phyloP scores from a whole-genome alignment of 2,329 filamentous ascomycete genomes.

The Ceratocystis cacaofunesta region DNA sequence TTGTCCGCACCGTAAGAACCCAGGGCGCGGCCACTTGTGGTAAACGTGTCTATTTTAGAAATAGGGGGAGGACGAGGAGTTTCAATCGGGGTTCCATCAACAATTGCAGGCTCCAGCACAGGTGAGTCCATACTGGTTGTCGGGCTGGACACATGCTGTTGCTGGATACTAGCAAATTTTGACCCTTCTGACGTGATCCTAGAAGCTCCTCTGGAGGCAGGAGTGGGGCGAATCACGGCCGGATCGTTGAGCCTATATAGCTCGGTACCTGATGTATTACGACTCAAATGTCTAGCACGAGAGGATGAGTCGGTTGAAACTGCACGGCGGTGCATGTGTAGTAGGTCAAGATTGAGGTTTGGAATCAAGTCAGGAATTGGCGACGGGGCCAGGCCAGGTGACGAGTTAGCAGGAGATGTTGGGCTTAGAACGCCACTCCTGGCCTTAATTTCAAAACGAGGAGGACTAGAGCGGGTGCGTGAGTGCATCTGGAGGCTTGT shows the following conservation, averaged over 20 bases:
- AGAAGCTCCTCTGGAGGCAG: background rate
- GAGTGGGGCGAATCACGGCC: background rate
- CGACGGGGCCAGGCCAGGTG: conserved; percentile 12
- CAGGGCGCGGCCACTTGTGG: background rate
- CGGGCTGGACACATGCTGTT: background rate
- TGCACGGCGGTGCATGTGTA: conserved; percentile 7
- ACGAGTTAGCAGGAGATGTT: conserved; percentile 5
- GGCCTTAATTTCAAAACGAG: conserved; percentile 9
- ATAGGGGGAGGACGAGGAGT: conserved; percentile 12
- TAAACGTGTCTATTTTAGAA: conserved; percentile 4
- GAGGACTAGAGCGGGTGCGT: conserved; percentile 10
- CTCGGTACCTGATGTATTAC: conserved; percentile 10
- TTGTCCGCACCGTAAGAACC: background rate
- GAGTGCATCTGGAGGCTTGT: background rate
- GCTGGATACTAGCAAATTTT: background rate
- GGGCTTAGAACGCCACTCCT: background rate
- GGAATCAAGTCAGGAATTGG: conserved; percentile 13
- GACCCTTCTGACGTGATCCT: background rate
- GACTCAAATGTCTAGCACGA: conserved; percentile 4
- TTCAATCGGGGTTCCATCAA: conserved; percentile 13
- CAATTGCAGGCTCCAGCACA: conserved; percentile 6
- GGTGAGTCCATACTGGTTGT: conserved; percentile 2
- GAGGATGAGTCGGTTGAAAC: conserved; percentile 11
- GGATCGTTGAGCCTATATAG: background rate
- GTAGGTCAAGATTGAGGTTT: conserved; percentile 1